Evolutionary conservation across 768 basidiomycete genomes (phyloP).

Genomic region (Leccinum disarticulatum): DNA sequence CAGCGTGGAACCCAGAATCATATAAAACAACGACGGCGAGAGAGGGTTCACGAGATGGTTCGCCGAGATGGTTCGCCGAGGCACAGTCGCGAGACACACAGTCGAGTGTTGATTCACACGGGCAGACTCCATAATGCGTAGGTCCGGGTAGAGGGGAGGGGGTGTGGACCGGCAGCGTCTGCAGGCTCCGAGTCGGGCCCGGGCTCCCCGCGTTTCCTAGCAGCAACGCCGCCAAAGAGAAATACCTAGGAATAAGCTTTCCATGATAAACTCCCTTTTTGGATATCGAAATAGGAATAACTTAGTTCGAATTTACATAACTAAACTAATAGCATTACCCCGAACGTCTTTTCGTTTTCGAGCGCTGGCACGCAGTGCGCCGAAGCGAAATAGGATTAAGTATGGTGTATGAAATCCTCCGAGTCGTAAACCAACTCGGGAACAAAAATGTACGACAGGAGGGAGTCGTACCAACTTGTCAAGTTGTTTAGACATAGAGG

Average conservation of each 20-base stretch:
- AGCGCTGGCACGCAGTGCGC: no score
- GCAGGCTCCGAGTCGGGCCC: constrained; percentile 38
- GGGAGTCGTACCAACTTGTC: no score
- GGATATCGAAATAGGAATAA: no score
- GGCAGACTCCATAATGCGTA: constrained; percentile 31
- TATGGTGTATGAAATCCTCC: no score
- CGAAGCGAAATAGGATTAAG: no score
- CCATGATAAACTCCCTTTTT: no score
- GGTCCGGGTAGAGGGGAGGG: constrained; percentile 25
- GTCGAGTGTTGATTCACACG: constrained; percentile 61
- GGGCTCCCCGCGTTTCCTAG: constrained; percentile 67
- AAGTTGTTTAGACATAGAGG: no score
- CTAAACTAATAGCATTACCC: no score
- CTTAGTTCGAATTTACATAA: no score
- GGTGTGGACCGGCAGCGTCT: constrained; percentile 21
- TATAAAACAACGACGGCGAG: constrained; percentile 86
- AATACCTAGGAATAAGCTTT: constrained; percentile 27
- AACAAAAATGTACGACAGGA: no score
- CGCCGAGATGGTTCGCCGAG: constrained; percentile 89
- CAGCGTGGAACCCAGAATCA: constrained; percentile 86
- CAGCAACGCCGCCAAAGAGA: constrained; percentile 83
- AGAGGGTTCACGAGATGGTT: constrained; percentile 97
- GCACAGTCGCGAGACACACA: constrained; percentile 58
- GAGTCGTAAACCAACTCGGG: no score
- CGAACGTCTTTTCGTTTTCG: no score